These are phyloP conservation scores for Ricinus communis DNA, from an alignment of 345 rosid species.

Conservation along the genomic window DNA sequence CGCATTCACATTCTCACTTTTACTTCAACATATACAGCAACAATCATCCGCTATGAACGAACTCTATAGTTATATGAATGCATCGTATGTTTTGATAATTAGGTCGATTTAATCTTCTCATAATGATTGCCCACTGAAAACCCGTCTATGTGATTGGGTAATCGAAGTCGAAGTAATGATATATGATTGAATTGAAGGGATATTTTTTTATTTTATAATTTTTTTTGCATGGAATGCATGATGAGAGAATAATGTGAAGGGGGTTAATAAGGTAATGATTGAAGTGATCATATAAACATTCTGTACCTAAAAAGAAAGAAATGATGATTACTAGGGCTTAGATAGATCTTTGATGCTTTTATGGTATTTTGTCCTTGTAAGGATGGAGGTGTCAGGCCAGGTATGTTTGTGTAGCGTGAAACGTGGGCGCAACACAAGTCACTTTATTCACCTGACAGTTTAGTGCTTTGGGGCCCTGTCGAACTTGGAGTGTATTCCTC, in stretches of 20 bases:
- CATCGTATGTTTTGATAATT: neutral
- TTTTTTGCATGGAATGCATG: no score
- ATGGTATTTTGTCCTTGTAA: neutral
- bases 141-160: neutral
- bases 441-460: conserved; percentile 18
- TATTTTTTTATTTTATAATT: no score
- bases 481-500: conserved; percentile 7
- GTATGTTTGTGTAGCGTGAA: conserved; percentile 9
- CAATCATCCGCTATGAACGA: no score
- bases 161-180: neutral
- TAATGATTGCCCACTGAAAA: neutral
- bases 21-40: neutral
- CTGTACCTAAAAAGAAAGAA: conserved; percentile 8
- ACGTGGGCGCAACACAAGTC: conserved; percentile 11
- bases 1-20: conserved; percentile 2
- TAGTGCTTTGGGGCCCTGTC: conserved; percentile 17
- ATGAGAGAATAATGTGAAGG: neutral
- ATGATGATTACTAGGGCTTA: conserved; percentile 7
- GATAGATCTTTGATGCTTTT: neutral
- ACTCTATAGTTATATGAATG: no score
- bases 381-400: conserved; percentile 16
- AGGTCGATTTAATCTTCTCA: neutral
- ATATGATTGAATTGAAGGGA: no score
- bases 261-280: conserved; percentile 9
- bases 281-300: conserved; percentile 12